Evolutionary conservation across 169 alveolate species (phyloP), one percentile per base, ranked within the genome.

Genomic region (Cystoisospora suis): DNA sequence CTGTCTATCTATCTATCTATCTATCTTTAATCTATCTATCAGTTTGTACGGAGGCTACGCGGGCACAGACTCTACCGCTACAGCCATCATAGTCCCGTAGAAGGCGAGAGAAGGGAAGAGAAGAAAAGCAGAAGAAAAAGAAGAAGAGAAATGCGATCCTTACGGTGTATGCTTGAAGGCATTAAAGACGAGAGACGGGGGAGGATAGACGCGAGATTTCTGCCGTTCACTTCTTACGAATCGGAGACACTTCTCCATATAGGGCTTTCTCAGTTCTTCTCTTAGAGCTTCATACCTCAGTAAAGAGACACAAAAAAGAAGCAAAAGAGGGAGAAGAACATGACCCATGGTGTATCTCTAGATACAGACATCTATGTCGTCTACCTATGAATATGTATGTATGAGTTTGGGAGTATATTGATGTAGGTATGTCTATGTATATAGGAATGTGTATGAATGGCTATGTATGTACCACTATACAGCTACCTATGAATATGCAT

Each of bases 161-260:
- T 46, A 93, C 89, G 98, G 98, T 17, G 98, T 97, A 45, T 90
- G 81, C 40, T 89, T 83, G 90, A 97, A 97, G 34, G 98, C 97
- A 77, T 93, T 96, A 93, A 96, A 97, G 49, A 96, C 96, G 90
- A 95, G 89, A 44, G 93, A 92, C 56, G 91, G 96, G 34, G 98
- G 98, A 20, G 98, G 98, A 79, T 93, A 96, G 36, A 90, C 83
- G n/a, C 56, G 27, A 23, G n/a, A 5, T 20, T 46, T 90, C 61
- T 44, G 88, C 7, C 93, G 90, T 32, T 80, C 90, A 5, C 7
- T 40, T 2, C 38, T 42, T 27, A 90, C 90, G 1, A n/a, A 12
- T 53, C 17, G 42, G 58, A 83, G 2, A 61, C 93, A 90, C 12
- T 49, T 36, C 29, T n/a, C 27, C 38, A 90, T 32, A 61, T 91